Percentiles rank a stretch among this genome's conserved stretches.
These are phyloP conservation scores for Opeltia flavorubescens DNA, from an alignment of 495 filamentous ascomycete genomes.

Conservation along the genomic window DNA sequence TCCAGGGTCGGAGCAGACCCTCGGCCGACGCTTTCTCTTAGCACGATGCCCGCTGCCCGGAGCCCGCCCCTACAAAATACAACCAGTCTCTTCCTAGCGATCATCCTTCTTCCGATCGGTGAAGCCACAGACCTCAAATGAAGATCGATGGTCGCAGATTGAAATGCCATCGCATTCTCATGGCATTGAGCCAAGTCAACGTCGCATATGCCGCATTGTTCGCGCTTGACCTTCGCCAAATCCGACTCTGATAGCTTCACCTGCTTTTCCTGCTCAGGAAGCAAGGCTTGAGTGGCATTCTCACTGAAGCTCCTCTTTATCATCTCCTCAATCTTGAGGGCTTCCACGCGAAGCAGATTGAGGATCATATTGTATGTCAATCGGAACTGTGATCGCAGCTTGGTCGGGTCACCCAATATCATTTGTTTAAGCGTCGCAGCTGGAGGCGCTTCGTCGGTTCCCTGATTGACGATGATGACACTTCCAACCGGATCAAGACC, in stretches of 20 bases:
- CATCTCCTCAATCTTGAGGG: slow-evolving; percentile 98
- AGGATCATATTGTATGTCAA: slow-evolving; percentile 99
- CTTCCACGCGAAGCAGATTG: slow-evolving; percentile 88
- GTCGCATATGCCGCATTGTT: slow-evolving; percentile 72
- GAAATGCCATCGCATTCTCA: slow-evolving; percentile 62
- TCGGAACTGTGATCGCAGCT: slow-evolving; percentile 88
- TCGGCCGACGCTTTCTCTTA: slow-evolving; percentile 55
- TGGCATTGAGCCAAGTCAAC: slow-evolving; percentile 65
- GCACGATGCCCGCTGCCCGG: slow-evolving; percentile 63
- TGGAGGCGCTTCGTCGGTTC: slow-evolving; percentile 78
- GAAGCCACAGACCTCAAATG: slow-evolving; percentile 56
- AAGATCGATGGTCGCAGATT: slow-evolving; percentile 56
- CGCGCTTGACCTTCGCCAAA: slow-evolving; percentile 75
- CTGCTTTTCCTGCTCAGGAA: slow-evolving; percentile 89
- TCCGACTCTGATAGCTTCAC: slow-evolving; percentile 88
- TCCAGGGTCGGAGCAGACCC: slow-evolving; percentile 51
- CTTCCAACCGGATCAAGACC: slow-evolving; percentile 85
- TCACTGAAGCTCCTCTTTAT: slow-evolving; percentile 99
- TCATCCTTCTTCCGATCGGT: slow-evolving; percentile 67
- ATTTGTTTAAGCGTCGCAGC: slow-evolving; percentile 67
- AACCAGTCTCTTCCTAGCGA: slow-evolving; percentile 55
- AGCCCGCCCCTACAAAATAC: slow-evolving; percentile 63
- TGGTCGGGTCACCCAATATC: slow-evolving; percentile 92
- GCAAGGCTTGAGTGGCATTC: slow-evolving; percentile 89
- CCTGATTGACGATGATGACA: slow-evolving; percentile 80